Percentiles rank a stretch among this genome's conserved stretches.
phyloP scores from a whole-genome alignment of 1,139 yeast genomes.

The Wickerhamiella pararugosa region DNA sequence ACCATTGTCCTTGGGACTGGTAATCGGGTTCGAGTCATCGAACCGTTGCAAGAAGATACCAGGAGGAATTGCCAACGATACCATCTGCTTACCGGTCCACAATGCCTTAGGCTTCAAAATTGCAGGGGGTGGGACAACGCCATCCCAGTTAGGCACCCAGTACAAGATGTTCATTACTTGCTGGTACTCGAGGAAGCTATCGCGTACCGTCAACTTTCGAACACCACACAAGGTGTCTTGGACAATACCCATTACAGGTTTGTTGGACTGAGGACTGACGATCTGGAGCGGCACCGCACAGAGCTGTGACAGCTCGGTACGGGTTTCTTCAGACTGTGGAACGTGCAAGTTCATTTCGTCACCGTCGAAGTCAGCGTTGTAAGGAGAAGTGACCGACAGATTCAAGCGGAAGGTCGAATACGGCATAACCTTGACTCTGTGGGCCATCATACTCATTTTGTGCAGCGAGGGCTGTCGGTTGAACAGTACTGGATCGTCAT shows the following conservation, averaged over 20 bases:
- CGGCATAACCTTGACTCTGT: slow-evolving; percentile 96
- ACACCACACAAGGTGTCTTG: slow-evolving; percentile 97
- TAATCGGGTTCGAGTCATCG: slow-evolving; percentile 75
- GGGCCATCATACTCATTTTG: slow-evolving; percentile 99
- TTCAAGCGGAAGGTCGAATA: slow-evolving; percentile 94
- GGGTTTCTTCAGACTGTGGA: slow-evolving; percentile 95
- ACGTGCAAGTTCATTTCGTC: slow-evolving; percentile 99
- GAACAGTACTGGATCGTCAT: slow-evolving; percentile 91
- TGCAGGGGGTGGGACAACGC: slow-evolving; percentile 95
- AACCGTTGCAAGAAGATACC: slow-evolving; percentile 91
- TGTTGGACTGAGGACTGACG: slow-evolving; percentile 95
- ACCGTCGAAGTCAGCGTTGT: slow-evolving; percentile 99
- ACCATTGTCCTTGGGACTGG: slow-evolving; percentile 79
- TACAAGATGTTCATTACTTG: slow-evolving; percentile 92
- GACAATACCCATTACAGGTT: slow-evolving; percentile 99
- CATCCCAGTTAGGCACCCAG: slow-evolving; percentile 99
- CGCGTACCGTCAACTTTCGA: slow-evolving; percentile 88
- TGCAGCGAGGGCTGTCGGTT: slow-evolving; percentile 99
- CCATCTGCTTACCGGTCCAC: slow-evolving; percentile 94
- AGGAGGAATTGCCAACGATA: slow-evolving; percentile 85
- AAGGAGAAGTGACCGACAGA: slow-evolving; percentile 93
- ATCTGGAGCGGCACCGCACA: slow-evolving; percentile 96
- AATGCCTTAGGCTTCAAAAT: slow-evolving; percentile 86
- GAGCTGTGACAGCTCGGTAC: slow-evolving; percentile 87
- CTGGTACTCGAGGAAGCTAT: slow-evolving; percentile 73